These are phyloP conservation scores for Ustilago bromivora DNA, from an alignment of 1,284 basidiomycete species.

Conservation along the genomic window DNA sequence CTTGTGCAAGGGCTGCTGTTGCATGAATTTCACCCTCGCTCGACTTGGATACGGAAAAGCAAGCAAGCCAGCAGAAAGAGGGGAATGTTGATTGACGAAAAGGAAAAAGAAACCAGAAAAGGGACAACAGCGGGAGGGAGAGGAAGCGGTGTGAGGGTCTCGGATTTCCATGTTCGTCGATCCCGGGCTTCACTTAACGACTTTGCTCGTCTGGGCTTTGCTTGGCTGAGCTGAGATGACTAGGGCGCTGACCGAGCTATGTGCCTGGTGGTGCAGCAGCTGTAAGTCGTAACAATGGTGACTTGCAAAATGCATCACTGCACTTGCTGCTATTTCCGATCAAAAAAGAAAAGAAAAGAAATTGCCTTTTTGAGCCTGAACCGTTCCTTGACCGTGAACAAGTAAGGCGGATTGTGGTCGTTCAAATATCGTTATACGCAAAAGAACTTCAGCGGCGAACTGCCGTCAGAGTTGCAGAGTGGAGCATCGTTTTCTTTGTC, in stretches of 20 bases:
- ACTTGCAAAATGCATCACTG: not conserved
- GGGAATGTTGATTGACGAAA: not conserved
- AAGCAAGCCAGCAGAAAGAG: not conserved
- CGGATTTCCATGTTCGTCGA: slow-evolving; percentile 10
- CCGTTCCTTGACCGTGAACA: not conserved
- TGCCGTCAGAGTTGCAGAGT: not conserved
- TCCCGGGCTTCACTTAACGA: slow-evolving; percentile 1
- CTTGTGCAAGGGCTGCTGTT: not conserved
- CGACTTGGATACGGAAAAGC: not conserved
- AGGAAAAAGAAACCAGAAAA: not conserved
- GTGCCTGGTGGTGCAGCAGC: not conserved
- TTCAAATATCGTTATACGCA: not conserved
- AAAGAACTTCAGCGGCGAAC: not conserved
- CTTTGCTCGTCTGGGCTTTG: not conserved
- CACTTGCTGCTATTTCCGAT: slow-evolving; percentile 5
- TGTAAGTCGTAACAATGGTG: not conserved
- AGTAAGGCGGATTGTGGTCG: not conserved
- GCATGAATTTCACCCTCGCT: not conserved
- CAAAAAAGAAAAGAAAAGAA: not conserved
- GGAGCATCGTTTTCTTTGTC: not conserved
- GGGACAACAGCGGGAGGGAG: too few relatives aligned
- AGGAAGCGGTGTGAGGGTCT: not conserved
- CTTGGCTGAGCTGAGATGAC: not conserved
- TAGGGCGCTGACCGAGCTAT: slow-evolving; percentile 5
- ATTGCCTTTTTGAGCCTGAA: not conserved